A percentile compares a stretch with the other conserved stretches of the same genome.
Conservation (phyloP, 2,329 filamentous ascomycete genomes). For the Ceratocystis cubensis region DNA sequence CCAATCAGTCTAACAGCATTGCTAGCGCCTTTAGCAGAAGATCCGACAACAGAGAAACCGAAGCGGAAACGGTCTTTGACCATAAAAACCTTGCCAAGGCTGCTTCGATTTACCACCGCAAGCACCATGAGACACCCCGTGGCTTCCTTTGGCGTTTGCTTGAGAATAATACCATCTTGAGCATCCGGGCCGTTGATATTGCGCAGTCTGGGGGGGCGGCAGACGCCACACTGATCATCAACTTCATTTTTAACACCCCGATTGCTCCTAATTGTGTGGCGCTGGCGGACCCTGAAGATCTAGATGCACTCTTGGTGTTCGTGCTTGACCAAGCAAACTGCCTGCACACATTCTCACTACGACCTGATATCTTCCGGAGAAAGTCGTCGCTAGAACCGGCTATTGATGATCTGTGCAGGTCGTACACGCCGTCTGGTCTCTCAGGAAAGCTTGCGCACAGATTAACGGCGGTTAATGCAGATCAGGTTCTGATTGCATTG, state of each 20-base stretch:
- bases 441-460: constrained; percentile 69
- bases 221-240: constrained; percentile 63
- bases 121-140: constrained; percentile 61
- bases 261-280: constrained; percentile 70
- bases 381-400: constrained; percentile 57
- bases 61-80: constrained; percentile 64
- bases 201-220: constrained; percentile 39
- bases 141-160: constrained; percentile 86
- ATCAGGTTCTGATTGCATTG: constrained; percentile 67
- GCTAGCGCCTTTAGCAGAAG: constrained; percentile 25
- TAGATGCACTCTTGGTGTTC: constrained; percentile 66
- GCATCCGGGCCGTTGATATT: constrained; percentile 72
- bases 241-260: constrained; percentile 61
- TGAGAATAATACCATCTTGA: constrained; percentile 65
- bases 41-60: constrained; percentile 28
- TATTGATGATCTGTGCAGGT: constrained; percentile 64
- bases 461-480: constrained; percentile 58
- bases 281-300: constrained; percentile 65
- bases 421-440: constrained; percentile 59
- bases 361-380: constrained; percentile 68
- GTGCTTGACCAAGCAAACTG: constrained; percentile 67
- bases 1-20: constrained; percentile 30
- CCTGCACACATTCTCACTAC: constrained; percentile 72
- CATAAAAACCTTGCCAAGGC: constrained; percentile 61
- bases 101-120: constrained; percentile 74